phyloP scores from a whole-genome alignment of 2,329 filamentous ascomycete species.

The Xenosphaeropsis pyriputrescens region DNA sequence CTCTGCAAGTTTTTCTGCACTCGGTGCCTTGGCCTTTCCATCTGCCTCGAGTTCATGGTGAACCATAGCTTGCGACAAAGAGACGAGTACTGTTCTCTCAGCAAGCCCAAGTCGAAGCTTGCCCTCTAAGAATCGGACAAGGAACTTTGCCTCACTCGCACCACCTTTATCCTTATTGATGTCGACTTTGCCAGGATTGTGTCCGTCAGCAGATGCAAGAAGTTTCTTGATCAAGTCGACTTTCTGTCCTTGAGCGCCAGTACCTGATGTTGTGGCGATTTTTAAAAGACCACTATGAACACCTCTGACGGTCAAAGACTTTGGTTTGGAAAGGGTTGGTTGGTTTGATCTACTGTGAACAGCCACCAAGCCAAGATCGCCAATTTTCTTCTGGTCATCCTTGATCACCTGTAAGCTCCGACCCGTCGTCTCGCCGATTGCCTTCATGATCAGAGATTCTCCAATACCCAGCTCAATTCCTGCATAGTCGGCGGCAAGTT shows the following conservation, averaged over 20 bases:
- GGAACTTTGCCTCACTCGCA: conserved; percentile 85
- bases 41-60: conserved; percentile 65
- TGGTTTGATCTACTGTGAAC: conserved; percentile 93
- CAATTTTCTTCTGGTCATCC: conserved; percentile 89
- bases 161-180: conserved; percentile 88
- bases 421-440: conserved; percentile 88
- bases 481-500: conserved; percentile 89
- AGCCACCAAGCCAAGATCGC: conserved; percentile 85
- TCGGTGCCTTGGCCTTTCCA: conserved; percentile 48
- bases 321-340: conserved; percentile 96
- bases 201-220: conserved; percentile 74
- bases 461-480: conserved; percentile 97
- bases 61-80: conserved; percentile 77
- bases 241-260: conserved; percentile 80
- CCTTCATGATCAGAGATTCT: conserved; percentile 97
- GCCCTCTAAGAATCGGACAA: conserved; percentile 85
- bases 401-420: conserved; percentile 83
- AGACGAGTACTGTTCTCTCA: conserved; percentile 82
- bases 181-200: conserved; percentile 63
- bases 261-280: conserved; percentile 76
- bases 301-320: conserved; percentile 70
- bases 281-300: conserved; percentile 80
- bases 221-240: conserved; percentile 94
- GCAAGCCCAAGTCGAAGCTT: conserved; percentile 86
- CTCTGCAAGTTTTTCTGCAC: conserved; percentile 61